Base-by-base conservation (phyloP, 441 rosid species). In the Populus hybrid region DNA sequence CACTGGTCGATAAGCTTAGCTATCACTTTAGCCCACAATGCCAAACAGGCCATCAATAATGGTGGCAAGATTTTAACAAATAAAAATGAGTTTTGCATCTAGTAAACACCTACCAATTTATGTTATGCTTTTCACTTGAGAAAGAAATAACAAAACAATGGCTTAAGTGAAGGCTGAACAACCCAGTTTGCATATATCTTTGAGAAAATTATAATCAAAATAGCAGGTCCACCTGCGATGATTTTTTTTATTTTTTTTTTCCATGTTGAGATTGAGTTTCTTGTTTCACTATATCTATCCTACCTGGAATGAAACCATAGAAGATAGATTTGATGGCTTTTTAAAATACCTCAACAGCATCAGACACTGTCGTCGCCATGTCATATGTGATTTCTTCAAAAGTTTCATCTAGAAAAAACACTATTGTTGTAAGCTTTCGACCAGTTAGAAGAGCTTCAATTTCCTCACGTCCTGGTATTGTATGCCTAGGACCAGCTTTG, bases 301-400 rank as follows among this genome's bases (percentile, higher is more conserved):
- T 40, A 4, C 28, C 59, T 35, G 18, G 2, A 32, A 59, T 14
- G 61, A 67, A 70, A 75, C 54, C 42, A 76, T 57, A 59, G 23
- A 72, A 18, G 24, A 30, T 1, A 32, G 23, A 23, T 3, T 67
- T 10, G 8, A 34, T 5, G 63, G 11, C 65, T 12, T 32, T 38
- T 36, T 67, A 67, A 50, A 75, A 77, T 90, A 96, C 99, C 99
- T 94, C 98, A 72, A 96, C 98, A 79, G 98, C 97, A 89, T 96
- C 99, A 75, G 96, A 87, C 69, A 93, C 96, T 57, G 99, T 93
- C 59, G 98, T 93, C 76, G 96, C 90, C 98, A 96, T 93, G 85
- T 94, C 99, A 83, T 92, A 94, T 10, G 94, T 86, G 38, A 96
- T 96, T 84, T 96, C 99, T 92, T 96, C 98, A 79, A 96, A 96